These are phyloP conservation scores for Saccharomyces pastorianus DNA, from an alignment of 1,139 yeast genomes.

Conservation along the genomic window DNA sequence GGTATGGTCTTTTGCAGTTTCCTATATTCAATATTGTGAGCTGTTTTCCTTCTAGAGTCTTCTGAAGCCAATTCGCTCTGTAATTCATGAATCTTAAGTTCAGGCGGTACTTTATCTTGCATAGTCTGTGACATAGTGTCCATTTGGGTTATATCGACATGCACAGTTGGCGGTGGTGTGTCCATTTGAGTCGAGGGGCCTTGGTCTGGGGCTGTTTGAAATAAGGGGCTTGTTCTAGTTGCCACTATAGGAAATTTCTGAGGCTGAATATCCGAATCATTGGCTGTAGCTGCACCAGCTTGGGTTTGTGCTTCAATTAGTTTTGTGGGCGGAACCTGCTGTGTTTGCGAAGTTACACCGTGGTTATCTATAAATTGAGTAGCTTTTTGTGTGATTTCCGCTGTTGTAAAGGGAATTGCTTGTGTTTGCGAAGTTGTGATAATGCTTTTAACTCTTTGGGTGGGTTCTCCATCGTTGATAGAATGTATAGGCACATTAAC, in stretches of 20 bases:
- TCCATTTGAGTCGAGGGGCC: conserved; percentile 2
- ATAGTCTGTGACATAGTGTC: not conserved
- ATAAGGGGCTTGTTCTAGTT: not conserved
- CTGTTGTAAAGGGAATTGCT: not conserved
- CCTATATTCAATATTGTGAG: conserved; percentile 10
- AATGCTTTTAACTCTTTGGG: not conserved
- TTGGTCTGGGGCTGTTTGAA: not conserved
- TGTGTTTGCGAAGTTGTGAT: not conserved
- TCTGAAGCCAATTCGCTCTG: conserved; percentile 10
- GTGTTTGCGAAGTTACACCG: not conserved
- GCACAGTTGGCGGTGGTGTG: not conserved
- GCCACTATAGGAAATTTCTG: not conserved
- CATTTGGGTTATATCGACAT: not conserved
- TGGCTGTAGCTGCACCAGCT: not conserved
- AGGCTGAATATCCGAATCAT: not conserved
- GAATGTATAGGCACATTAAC: conserved; percentile 1
- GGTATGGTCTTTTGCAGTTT: not conserved
- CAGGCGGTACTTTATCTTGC: not conserved
- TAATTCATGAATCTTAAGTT: conserved; percentile 15
- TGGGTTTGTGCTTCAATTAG: not conserved
- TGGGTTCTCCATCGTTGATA: not conserved
- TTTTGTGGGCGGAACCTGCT: not conserved
- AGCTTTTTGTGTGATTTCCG: no score
- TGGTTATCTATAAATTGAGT: not conserved
- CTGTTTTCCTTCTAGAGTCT: conserved; percentile 4